These are phyloP conservation scores for Cystobasidium ongulense DNA, from an alignment of 768 basidiomycete species.

Conservation along the genomic window DNA sequence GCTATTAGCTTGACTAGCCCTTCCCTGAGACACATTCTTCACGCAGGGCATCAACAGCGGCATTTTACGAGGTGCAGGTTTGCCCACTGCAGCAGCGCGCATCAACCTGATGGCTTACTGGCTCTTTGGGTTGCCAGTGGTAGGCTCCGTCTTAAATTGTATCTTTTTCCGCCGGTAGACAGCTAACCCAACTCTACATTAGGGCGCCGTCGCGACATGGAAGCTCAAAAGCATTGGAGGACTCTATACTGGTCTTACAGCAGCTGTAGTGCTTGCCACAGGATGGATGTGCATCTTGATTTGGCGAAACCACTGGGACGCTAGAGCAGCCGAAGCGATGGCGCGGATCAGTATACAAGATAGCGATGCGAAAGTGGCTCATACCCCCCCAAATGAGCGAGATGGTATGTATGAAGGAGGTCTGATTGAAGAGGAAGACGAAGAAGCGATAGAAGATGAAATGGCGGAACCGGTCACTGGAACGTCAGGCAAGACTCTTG, in stretches of 20 bases:
- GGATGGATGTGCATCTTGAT: slow-evolving; percentile 2
- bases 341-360: not conserved
- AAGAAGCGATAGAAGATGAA: slow-evolving; percentile 1
- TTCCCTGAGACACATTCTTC: not conserved
- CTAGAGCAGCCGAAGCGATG: slow-evolving; percentile 7
- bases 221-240: not conserved
- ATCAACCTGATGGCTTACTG: slow-evolving; percentile 24
- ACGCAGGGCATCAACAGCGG: not conserved
- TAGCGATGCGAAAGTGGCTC: not conserved
- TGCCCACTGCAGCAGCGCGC: slow-evolving; percentile 3
- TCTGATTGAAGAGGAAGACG: no score
- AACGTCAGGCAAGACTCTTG: not conserved
- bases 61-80: not conserved
- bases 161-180: not conserved
- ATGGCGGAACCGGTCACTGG: not conserved
- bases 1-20: not conserved
- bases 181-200: no score
- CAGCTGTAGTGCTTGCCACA: slow-evolving; percentile 1
- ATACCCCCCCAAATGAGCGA: not conserved
- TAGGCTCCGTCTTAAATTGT: no score
- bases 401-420: not conserved
- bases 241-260: not conserved
- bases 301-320: slow-evolving; percentile 8
- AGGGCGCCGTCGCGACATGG: slow-evolving; percentile 14
- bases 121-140: slow-evolving; percentile 19